Percentiles rank a stretch among this genome's conserved stretches.
These are phyloP conservation scores for Epichloe glyceriae DNA, from an alignment of 2,329 filamentous ascomycete genomes.

Conservation along the genomic window DNA sequence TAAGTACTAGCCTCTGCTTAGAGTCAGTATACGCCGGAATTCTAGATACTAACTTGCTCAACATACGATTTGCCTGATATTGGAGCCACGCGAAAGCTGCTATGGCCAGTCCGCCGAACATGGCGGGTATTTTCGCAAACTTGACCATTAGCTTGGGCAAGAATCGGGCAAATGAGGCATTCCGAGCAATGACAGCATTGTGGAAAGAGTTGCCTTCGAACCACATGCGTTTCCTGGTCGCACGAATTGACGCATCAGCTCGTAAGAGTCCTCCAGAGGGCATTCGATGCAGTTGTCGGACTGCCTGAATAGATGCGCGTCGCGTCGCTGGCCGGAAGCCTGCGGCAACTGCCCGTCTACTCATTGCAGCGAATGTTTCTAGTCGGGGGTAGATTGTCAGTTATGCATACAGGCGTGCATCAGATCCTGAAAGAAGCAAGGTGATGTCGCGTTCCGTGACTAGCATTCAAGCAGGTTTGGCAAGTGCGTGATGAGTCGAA, in stretches of 20 bases:
- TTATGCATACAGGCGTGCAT: not conserved
- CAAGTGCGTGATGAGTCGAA: not conserved
- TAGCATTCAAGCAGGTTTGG: not conserved
- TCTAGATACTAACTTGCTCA: not conserved
- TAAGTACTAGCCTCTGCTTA: conserved; percentile 34
- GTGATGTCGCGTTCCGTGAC: not conserved
- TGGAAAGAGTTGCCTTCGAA: conserved; percentile 75
- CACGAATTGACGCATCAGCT: conserved; percentile 48
- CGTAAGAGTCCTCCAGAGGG: conserved; percentile 57
- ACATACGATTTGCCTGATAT: conserved; percentile 82
- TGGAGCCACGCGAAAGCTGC: conserved; percentile 85
- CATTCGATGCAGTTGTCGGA: conserved; percentile 53
- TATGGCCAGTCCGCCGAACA: conserved; percentile 81
- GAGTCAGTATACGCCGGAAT: conserved; percentile 12
- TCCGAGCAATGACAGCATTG: conserved; percentile 55
- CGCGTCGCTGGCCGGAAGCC: conserved; percentile 55
- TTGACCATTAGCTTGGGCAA: conserved; percentile 86
- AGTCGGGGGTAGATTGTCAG: not conserved
- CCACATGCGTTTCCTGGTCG: conserved; percentile 54
- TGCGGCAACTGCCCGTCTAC: conserved; percentile 44
- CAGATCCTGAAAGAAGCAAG: not conserved
- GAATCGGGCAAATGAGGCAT: conserved; percentile 50
- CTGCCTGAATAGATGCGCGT: conserved; percentile 40
- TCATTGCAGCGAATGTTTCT: conserved; percentile 16
- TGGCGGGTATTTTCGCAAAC: conserved; percentile 73